phyloP scores from a whole-genome alignment of 768 basidiomycete species.

The Xerocomus spinulosus region DNA sequence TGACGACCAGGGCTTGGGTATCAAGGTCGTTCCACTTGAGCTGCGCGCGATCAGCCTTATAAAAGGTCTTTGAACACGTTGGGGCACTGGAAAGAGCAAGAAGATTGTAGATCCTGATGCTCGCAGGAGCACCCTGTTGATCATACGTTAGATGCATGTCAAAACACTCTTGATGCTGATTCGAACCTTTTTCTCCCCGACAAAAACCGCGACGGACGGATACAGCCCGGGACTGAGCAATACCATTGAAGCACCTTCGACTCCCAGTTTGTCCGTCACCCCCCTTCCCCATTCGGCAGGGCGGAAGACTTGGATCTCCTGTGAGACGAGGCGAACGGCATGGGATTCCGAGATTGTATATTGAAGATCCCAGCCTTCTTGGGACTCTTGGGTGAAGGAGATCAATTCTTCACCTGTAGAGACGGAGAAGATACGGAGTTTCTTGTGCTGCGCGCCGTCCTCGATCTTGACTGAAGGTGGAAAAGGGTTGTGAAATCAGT shows the following conservation, averaged over 20 bases:
- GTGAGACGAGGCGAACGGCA: constrained; percentile 73
- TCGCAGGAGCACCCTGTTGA: constrained; percentile 77
- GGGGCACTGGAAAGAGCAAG: constrained; percentile 56
- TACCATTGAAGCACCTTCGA: constrained; percentile 78
- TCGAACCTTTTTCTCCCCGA: constrained; percentile 86
- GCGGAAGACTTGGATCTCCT: constrained; percentile 80
- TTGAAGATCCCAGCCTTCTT: constrained; percentile 87
- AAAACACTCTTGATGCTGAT: neutral
- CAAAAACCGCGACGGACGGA: constrained; percentile 86
- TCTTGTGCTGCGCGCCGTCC: constrained; percentile 89
- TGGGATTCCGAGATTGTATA: constrained; percentile 88
- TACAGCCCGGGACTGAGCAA: constrained; percentile 80
- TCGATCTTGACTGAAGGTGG: constrained; percentile 66
- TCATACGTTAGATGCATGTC: neutral
- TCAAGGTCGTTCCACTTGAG: constrained; percentile 98
- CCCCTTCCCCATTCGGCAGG: constrained; percentile 79
- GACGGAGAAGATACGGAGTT: constrained; percentile 84
- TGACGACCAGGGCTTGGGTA: constrained; percentile 85
- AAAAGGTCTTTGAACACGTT: constrained; percentile 87
- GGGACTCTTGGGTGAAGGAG: constrained; percentile 85
- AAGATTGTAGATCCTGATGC: constrained; percentile 79
- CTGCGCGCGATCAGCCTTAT: constrained; percentile 87
- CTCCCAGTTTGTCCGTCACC: constrained; percentile 72
- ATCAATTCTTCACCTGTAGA: constrained; percentile 84
- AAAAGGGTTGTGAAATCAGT: constrained; percentile 12